These are phyloP conservation scores for Neopestalotiopsis clavispora DNA, from an alignment of 2,329 filamentous ascomycete genomes.

Conservation along the genomic window DNA sequence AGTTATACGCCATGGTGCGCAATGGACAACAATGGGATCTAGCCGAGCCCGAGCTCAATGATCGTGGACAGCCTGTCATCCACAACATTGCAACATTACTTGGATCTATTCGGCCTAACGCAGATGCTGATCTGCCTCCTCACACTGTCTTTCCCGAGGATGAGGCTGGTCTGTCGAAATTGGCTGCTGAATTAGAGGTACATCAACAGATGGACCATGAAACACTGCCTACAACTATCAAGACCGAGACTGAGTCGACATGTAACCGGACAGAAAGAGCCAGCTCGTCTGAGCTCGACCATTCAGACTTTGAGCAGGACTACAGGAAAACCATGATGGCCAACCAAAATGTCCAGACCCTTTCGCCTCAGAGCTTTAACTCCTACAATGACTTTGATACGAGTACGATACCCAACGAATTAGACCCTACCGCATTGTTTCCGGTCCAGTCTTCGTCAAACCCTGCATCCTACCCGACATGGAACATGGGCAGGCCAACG, in stretches of 20 bases:
- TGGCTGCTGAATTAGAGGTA: slow-evolving; percentile 59
- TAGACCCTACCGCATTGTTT: slow-evolving; percentile 33
- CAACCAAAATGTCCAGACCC: slow-evolving; percentile 47
- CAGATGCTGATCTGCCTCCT: slow-evolving; percentile 62
- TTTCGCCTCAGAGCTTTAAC: slow-evolving; percentile 59
- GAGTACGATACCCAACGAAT: slow-evolving; percentile 30
- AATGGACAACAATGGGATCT: slow-evolving; percentile 63
- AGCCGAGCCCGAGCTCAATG: slow-evolving; percentile 68
- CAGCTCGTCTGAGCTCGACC: slow-evolving; percentile 60
- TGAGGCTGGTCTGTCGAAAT: slow-evolving; percentile 60
- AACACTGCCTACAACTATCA: slow-evolving; percentile 34
- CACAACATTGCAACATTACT: slow-evolving; percentile 69
- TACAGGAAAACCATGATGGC: slow-evolving; percentile 56
- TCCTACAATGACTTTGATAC: slow-evolving; percentile 48
- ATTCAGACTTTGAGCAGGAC: slow-evolving; percentile 60
- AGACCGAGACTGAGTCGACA: slow-evolving; percentile 41
- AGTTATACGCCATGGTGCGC: slow-evolving; percentile 68
- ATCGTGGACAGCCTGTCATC: slow-evolving; percentile 65
- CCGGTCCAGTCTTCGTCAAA: slow-evolving; percentile 34
- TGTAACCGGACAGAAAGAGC: slow-evolving; percentile 50
- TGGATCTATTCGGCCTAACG: slow-evolving; percentile 66
- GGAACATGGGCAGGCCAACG: slow-evolving; percentile 38
- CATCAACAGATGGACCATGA: slow-evolving; percentile 45
- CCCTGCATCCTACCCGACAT: slow-evolving; percentile 36
- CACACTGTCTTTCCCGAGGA: slow-evolving; percentile 66